phyloP scores from a whole-genome alignment of 78 protist genomes.

The Guillardia theta region DNA sequence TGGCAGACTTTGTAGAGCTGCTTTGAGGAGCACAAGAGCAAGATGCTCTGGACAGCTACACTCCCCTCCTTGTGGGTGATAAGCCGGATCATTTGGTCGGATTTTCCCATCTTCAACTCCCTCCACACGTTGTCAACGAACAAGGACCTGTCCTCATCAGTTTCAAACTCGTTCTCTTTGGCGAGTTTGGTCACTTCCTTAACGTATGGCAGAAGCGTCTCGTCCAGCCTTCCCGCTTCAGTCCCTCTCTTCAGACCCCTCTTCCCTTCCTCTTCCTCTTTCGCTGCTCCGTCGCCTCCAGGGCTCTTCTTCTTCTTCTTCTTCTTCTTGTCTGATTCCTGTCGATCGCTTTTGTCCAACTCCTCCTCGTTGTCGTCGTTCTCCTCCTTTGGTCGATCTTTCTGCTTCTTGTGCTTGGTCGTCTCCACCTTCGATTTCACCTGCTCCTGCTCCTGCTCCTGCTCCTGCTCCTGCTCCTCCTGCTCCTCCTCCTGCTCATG shows the following conservation, averaged over 20 bases:
- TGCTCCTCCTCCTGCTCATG: not conserved
- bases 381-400: not conserved
- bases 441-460: not conserved
- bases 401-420: not conserved
- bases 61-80: conserved; percentile 29
- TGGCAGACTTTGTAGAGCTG: not conserved
- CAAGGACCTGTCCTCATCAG: not conserved
- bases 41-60: not conserved
- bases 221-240: not conserved
- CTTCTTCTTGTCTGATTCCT: not conserved
- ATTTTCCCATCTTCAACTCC: conserved; percentile 7
- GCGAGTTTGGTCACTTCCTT: not conserved
- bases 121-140: not conserved
- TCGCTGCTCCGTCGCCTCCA: not conserved
- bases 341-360: too few relatives aligned
- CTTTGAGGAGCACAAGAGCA: not conserved
- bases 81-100: not conserved
- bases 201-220: not conserved
- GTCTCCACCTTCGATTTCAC: not conserved
- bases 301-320: not conserved
- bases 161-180: not conserved
- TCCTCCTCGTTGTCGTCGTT: too few relatives aligned
- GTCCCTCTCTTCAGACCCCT: not conserved
- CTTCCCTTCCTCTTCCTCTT: not conserved
- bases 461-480: not conserved